These are phyloP conservation scores for Panaeolus papilionaceus DNA, from an alignment of 768 basidiomycete species.

Conservation along the genomic window DNA sequence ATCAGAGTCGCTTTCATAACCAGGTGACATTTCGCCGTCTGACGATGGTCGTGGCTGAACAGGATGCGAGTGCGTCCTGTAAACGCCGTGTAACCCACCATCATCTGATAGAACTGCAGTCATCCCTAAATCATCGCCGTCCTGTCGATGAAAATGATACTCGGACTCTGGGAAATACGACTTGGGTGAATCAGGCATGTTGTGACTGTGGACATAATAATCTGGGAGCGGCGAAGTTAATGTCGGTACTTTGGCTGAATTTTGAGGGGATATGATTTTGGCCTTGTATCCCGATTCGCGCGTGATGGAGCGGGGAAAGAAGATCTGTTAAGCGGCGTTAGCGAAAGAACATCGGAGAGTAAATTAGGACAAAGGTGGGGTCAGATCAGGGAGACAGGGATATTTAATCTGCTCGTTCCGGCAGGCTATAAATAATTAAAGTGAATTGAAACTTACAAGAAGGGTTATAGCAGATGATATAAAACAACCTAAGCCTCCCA, in stretches of 20 bases:
- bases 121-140: not conserved
- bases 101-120: conserved; percentile 13
- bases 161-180: conserved; percentile 22
- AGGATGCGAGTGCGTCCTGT: conserved; percentile 21
- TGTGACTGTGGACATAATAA: conserved; percentile 29
- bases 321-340: conserved; percentile 52
- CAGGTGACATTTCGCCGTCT: conserved; percentile 41
- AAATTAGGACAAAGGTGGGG: not conserved
- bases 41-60: conserved; percentile 29
- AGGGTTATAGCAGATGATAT: conserved; percentile 83
- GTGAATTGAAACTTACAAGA: conserved; percentile 53
- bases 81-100: conserved; percentile 17
- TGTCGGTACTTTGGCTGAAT: conserved; percentile 35
- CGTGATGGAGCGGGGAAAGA: conserved; percentile 79
- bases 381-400: not conserved
- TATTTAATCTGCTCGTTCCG: not conserved
- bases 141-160: conserved; percentile 15
- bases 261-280: conserved; percentile 38
- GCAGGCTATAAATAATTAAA: conserved; percentile 6
- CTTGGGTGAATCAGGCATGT: conserved; percentile 24
- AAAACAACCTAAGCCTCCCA: conserved; percentile 77
- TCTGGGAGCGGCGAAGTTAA: conserved; percentile 34
- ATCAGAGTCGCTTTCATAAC: conserved; percentile 47
- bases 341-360: not conserved
- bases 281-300: conserved; percentile 67